These are phyloP conservation scores for Coriolopsis trogii DNA, from an alignment of 1,284 basidiomycete genomes.

Conservation along the genomic window DNA sequence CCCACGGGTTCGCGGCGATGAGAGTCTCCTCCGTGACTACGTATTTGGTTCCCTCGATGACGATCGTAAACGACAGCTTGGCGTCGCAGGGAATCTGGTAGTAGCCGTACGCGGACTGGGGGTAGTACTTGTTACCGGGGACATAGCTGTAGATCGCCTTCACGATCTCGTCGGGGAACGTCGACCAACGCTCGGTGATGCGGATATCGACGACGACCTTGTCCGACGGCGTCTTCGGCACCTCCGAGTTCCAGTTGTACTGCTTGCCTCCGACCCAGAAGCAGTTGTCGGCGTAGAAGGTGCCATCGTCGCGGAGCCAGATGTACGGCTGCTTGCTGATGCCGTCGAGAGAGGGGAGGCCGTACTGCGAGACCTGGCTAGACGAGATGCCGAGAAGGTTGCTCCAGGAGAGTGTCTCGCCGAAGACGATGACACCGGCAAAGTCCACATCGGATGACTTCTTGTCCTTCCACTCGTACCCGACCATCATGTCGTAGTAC, in stretches of 20 bases:
- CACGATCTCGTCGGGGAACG: conserved; percentile 14
- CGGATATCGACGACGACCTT: conserved; percentile 14
- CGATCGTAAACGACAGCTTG: conserved; percentile 13
- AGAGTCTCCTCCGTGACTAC: conserved; percentile 9
- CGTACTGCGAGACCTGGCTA: conserved; percentile 9
- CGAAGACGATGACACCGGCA: conserved; percentile 16
- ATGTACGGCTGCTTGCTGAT: conserved; percentile 19
- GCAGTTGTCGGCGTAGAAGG: conserved; percentile 16
- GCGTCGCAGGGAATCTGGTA: conserved; percentile 20
- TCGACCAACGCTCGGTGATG: conserved; percentile 13
- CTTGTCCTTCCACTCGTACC: conserved; percentile 16
- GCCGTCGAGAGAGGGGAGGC: conserved; percentile 15
- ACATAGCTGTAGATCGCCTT: conserved; percentile 16
- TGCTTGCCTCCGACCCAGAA: conserved; percentile 15
- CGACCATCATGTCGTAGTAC: conserved; percentile 22
- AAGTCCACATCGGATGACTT: conserved; percentile 13
- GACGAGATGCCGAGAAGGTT: conserved; percentile 16
- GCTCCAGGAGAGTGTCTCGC: conserved; percentile 18
- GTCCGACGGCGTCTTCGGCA: conserved; percentile 9
- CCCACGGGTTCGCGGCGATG: conserved; percentile 21
- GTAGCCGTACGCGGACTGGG: conserved; percentile 16
- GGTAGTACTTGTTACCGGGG: conserved; percentile 15
- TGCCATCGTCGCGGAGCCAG: conserved; percentile 16
- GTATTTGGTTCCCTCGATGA: conserved; percentile 18
- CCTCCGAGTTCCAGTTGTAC: conserved; percentile 5